phyloP scores from a whole-genome alignment of 1,284 basidiomycete species.

The Ustilago bromivora region DNA sequence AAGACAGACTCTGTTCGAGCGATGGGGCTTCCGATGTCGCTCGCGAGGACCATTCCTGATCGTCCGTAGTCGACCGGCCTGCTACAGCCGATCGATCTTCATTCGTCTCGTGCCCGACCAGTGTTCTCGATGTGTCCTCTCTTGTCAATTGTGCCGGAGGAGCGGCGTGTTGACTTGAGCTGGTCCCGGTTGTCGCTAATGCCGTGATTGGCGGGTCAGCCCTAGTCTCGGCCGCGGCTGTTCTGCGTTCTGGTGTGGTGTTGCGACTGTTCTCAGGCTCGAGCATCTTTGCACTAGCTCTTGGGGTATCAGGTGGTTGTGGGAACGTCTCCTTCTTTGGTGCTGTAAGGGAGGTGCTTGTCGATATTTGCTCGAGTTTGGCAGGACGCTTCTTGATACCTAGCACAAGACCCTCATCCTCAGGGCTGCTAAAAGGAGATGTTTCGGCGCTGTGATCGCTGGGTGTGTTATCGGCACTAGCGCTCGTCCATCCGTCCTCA shows the following conservation, averaged over 20 bases:
- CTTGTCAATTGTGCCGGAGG: conserved; percentile 17
- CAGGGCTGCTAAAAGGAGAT: conserved; percentile 40
- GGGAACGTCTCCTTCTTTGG: conserved; percentile 32
- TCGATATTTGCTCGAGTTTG: conserved; percentile 19
- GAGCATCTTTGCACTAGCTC: conserved; percentile 28
- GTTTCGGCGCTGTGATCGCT: conserved; percentile 36
- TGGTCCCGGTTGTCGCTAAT: not conserved
- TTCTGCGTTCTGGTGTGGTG: conserved; percentile 9
- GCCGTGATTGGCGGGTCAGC: not conserved
- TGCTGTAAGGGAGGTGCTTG: conserved; percentile 26
- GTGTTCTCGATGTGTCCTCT: conserved; percentile 38
- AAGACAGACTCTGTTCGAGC: conserved; percentile 25
- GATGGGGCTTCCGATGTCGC: conserved; percentile 13
- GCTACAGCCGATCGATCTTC: conserved; percentile 8
- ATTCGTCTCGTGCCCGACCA: conserved; percentile 14
- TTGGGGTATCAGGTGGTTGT: conserved; percentile 45
- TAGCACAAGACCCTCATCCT: conserved; percentile 53
- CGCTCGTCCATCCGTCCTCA: conserved; percentile 59
- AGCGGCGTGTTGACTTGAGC: conserved; percentile 4
- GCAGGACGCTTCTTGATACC: conserved; percentile 55
- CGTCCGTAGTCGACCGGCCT: conserved; percentile 7
- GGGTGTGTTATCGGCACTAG: conserved; percentile 43
- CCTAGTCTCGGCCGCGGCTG: not conserved
- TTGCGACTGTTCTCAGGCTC: conserved; percentile 16
- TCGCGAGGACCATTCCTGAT: conserved; percentile 9